phyloP scores from a whole-genome alignment of 2,329 filamentous ascomycete genomes.

The Claviceps sp. region DNA sequence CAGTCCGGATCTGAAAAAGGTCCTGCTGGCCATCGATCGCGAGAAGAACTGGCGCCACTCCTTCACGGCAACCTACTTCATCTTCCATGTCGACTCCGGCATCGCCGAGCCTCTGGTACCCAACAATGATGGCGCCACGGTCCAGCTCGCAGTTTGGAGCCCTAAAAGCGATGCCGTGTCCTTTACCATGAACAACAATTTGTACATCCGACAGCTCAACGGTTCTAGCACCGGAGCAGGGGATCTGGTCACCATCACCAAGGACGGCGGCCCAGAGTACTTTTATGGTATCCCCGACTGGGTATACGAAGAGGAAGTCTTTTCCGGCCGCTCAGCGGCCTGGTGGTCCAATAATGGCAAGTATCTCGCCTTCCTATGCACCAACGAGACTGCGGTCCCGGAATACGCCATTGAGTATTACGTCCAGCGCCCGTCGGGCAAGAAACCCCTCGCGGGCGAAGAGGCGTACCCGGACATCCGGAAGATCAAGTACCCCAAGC shows the following conservation, averaged over 20 bases:
- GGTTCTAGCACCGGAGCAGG: conserved; percentile 24
- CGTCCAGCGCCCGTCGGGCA: conserved; percentile 70
- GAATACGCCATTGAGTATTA: conserved; percentile 93
- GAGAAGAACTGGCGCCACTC: conserved; percentile 84
- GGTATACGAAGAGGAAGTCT: conserved; percentile 68
- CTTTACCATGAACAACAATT: conserved; percentile 84
- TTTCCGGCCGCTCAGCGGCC: conserved; percentile 65
- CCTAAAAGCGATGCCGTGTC: conserved; percentile 74
- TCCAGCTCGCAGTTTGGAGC: conserved; percentile 85
- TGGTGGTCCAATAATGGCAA: conserved; percentile 94
- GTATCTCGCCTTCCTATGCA: conserved; percentile 81
- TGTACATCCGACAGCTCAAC: conserved; percentile 58
- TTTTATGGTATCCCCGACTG: conserved; percentile 97
- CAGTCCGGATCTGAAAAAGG: conserved; percentile 72
- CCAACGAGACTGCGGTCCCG: conserved; percentile 83
- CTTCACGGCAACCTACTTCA: conserved; percentile 74
- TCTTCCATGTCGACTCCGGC: conserved; percentile 79
- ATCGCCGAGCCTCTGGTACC: conserved; percentile 65
- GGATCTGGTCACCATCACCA: conserved; percentile 60
- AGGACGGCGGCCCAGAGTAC: conserved; percentile 72
- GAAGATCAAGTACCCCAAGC: conserved; percentile 94
- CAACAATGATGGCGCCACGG: conserved; percentile 43
- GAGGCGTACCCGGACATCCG: conserved; percentile 84
- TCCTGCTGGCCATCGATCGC: conserved; percentile 62
- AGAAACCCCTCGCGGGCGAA: conserved; percentile 49